Percentiles rank a stretch among this genome's conserved stretches.
Conservation (phyloP, 1,284 basidiomycete species). For the Lentinula novae-zelandiae region DNA sequence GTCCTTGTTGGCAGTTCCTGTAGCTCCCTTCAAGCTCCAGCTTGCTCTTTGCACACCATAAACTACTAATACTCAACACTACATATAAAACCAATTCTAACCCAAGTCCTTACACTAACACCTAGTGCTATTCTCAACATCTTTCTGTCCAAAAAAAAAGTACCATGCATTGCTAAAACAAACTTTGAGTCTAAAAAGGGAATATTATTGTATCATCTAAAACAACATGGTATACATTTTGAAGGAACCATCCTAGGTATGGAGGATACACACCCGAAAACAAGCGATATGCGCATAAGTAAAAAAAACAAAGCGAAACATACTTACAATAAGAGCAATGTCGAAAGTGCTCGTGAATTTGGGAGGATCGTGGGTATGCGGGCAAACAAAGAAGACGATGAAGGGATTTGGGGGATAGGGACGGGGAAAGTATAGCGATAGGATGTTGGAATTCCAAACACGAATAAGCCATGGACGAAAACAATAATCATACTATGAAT, state of each 20-base stretch:
- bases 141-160: too few species aligned
- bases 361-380: background rate
- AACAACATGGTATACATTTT: too few species aligned
- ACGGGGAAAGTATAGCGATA: background rate
- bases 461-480: slow-evolving; percentile 4
- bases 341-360: background rate
- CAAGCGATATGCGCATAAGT: background rate
- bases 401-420: background rate
- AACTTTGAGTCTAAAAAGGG: too few species aligned
- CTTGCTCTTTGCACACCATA: too few species aligned
- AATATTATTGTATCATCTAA: too few species aligned
- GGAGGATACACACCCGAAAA: background rate
- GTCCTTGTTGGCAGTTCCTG: too few species aligned
- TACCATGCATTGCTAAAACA: too few species aligned
- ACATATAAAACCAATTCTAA: too few species aligned
- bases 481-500: slow-evolving; percentile 11
- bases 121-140: too few species aligned
- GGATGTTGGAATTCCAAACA: slow-evolving; percentile 5
- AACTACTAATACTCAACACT: too few species aligned
- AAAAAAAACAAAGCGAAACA: slow-evolving; percentile 2
- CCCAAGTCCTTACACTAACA: too few species aligned
- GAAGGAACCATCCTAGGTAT: background rate
- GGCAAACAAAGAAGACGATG: background rate
- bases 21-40: too few species aligned
- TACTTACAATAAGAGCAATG: slow-evolving; percentile 6